Evolutionary conservation across 805 yeast species (phyloP), one percentile per base, ranked within the genome.

Genomic region (Saccharomycopsis synnaedendra): DNA sequence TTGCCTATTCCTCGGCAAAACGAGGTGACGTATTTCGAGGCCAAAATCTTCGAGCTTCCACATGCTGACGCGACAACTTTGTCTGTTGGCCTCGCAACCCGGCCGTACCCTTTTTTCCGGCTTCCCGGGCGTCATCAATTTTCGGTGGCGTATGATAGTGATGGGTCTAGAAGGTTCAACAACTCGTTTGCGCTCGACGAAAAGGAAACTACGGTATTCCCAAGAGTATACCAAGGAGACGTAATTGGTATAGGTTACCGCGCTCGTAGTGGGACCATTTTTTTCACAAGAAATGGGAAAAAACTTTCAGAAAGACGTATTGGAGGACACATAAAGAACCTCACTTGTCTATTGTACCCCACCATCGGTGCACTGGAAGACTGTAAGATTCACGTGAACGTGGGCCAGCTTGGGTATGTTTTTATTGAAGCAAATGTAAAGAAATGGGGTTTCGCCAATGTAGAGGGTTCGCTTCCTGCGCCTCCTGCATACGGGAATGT

Each of bases 401-500:
- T 93, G 48, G 98, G 98, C 19, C 90, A 85, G 56, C 71, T 79
- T 49, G 97, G 96, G 2, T 88, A 76, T 64, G 96, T 89, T 2
- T 87, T 75, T 59, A 85, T 89, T 43, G 96, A 89, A 60, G 96
- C 86, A 1, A 87, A 88, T 60, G 95, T 89, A 37, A 88, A 88
- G 61, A 87, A 85, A 61, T 88, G 96, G 96, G 95, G 96, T 4
- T 82, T 83, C 57, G 96, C 95, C n/a, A 90, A 93, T 3, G 71
- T 52, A 6, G 85, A 82, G 55, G 98, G 97, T 1, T 75, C 73
- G 43, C 82, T 88, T 50, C 82, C 94, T 3, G 95, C 97, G 4
- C 96, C 97, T 3, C 98, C 98, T 1, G 82, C 93, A 6, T 90
- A 90, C 64, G 85, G 85, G 43, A 77, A 80, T 49, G 88, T 80